These are phyloP conservation scores for Gaultheria prostrata DNA, from an alignment of 148 eudicot genomes.

Conservation along the genomic window DNA sequence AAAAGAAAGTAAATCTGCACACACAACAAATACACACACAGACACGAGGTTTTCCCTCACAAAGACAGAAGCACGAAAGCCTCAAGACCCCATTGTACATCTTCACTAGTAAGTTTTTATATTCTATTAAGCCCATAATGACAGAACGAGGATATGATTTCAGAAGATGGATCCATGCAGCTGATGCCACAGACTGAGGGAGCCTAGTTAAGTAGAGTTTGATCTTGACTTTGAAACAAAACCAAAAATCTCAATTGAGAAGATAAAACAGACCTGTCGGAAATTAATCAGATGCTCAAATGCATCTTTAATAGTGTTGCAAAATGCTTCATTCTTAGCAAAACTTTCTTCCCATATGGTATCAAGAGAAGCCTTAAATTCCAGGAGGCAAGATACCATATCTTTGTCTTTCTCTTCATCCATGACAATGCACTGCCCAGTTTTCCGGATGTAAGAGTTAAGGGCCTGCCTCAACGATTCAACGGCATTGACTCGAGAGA, in stretches of 20 bases:
- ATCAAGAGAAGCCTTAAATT: conserved; percentile 80
- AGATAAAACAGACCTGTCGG: conserved; percentile 66
- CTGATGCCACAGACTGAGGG: background rate
- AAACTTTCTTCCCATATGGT: conserved; percentile 94
- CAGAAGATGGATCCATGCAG: background rate
- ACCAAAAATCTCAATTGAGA: background rate
- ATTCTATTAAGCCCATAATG: background rate
- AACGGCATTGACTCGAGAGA: conserved; percentile 73
- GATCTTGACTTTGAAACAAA: background rate
- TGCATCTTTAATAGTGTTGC: conserved; percentile 89
- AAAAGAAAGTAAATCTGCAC: background rate
- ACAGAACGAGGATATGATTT: background rate
- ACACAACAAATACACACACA: background rate
- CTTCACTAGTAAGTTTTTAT: background rate
- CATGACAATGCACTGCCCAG: conserved; percentile 80
- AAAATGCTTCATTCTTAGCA: conserved; percentile 75
- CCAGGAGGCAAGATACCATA: conserved; percentile 87
- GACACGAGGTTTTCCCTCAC: background rate
- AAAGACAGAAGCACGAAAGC: background rate
- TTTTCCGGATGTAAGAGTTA: conserved; percentile 68
- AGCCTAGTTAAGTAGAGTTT: background rate
- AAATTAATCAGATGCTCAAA: conserved; percentile 93
- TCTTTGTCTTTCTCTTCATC: conserved; percentile 98
- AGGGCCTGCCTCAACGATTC: conserved; percentile 78
- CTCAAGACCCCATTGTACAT: background rate